phyloP scores from a whole-genome alignment of 257 asterid genomes.

The Jasminum sambac region DNA sequence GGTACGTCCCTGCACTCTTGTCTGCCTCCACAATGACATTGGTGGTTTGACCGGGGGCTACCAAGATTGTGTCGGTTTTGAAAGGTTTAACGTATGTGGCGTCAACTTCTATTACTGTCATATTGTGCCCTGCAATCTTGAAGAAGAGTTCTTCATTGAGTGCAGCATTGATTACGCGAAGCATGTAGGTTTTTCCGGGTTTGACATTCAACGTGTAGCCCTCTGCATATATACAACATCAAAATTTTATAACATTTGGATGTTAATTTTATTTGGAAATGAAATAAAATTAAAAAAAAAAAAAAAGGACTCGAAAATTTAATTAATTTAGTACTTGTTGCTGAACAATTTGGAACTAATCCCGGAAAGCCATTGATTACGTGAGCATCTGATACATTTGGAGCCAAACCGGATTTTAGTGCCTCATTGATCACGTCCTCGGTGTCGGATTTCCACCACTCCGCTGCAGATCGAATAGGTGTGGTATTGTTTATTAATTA shows the following conservation, averaged over 20 bases:
- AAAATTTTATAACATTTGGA: not conserved
- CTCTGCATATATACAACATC: slow-evolving; percentile 31
- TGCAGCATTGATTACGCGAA: slow-evolving; percentile 86
- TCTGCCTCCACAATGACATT: slow-evolving; percentile 61
- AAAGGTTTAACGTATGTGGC: slow-evolving; percentile 90
- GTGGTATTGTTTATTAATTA: too few relatives aligned
- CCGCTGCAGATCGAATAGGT: slow-evolving; percentile 46
- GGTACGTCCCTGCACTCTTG: slow-evolving; percentile 56
- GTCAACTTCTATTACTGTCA: slow-evolving; percentile 90
- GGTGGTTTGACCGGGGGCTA: slow-evolving; percentile 92
- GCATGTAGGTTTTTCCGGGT: slow-evolving; percentile 72
- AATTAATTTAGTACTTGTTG: slow-evolving; percentile 39
- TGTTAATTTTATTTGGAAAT: too few relatives aligned
- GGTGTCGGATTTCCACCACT: slow-evolving; percentile 97
- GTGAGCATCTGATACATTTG: slow-evolving; percentile 93
- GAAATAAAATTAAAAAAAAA: too few relatives aligned
- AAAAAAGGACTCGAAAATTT: too few relatives aligned
- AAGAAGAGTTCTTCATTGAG: slow-evolving; percentile 92
- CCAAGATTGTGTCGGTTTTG: slow-evolving; percentile 62
- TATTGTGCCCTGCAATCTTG: slow-evolving; percentile 76
- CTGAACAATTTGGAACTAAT: slow-evolving; percentile 45
- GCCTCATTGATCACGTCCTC: slow-evolving; percentile 82
- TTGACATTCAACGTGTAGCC: slow-evolving; percentile 63
- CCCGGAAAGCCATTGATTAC: slow-evolving; percentile 90
- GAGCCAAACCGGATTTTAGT: slow-evolving; percentile 65